Evolutionary conservation across 2,329 filamentous ascomycete species (phyloP), one percentile per base, ranked within the genome.

Genomic region (Scytalidium lignicola): DNA sequence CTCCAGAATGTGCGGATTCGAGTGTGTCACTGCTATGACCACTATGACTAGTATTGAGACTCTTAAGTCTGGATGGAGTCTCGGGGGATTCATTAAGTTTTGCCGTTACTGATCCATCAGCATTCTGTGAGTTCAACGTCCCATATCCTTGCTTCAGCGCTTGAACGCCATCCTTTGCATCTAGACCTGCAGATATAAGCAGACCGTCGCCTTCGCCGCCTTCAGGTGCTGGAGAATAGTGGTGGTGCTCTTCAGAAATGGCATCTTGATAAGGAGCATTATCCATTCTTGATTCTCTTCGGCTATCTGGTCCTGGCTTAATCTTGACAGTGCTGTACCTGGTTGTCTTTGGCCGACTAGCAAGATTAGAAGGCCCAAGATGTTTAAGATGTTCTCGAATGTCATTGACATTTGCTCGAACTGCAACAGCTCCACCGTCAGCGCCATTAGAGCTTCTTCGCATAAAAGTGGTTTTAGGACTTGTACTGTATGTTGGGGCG

Each of bases 291-390:
- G 50, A 59, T 17, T 59, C 53, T 21, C 54, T 51, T 32, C 57
- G 45, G 20, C 21, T 37, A 10, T 44, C 19, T n/a, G 41, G 18
- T 6, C 67, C 73, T 22, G 72, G 70, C 67, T 87, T 87, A 57
- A 86, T 83, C 65, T 86, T 86, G 57, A 87, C 82, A 1, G 82
- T 78, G 17, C 80, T 78, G 17, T 77, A 79, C 17, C 75, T 74
- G 1, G 82, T 84, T 49, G 74, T 75, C 63, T 78, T 81, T 1
- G 83, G 83, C 48, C 83, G 81, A 15, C 78, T 76, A 5, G 83
- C 83, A 18, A 78, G 76, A 60, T 86, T 87, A 1, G 82, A 85
- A 0, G 83, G 83, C 1, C 83, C 83, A 0, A 86, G 76, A 53
- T 81, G 76, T 55, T 81, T 83, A 41, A 86, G 70, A 55, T 85